A percentile compares a stretch with the other conserved stretches of the same genome.
phyloP scores from a whole-genome alignment of 257 asterid genomes.

The Nicotiana tabacum region DNA sequence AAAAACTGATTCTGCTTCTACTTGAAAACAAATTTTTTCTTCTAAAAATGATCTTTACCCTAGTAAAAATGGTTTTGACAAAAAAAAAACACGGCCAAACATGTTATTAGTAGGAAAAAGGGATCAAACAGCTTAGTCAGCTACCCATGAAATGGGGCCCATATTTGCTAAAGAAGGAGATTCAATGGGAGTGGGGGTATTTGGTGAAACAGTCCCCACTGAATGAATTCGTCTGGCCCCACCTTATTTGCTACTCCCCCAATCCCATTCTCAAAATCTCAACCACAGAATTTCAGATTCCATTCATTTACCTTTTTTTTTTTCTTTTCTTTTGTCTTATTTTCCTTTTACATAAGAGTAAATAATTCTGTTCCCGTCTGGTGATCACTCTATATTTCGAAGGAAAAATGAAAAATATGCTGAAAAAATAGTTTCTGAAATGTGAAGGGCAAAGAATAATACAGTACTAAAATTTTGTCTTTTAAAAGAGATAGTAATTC shows the following conservation, averaged over 20 bases:
- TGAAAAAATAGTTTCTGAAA: background rate
- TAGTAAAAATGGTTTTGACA: no score
- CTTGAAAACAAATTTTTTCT: no score
- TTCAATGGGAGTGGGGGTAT: conserved; percentile 11
- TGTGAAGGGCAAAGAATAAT: background rate
- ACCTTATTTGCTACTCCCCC: background rate
- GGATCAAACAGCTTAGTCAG: background rate
- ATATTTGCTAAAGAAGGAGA: background rate
- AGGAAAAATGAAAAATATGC: background rate
- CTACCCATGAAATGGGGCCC: background rate
- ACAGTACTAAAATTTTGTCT: background rate
- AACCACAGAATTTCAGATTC: background rate
- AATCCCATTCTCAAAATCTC: background rate
- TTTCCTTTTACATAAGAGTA: background rate
- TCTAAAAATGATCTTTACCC: no score
- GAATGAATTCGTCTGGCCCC: conserved; percentile 32
- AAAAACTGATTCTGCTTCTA: no score
- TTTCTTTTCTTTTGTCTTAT: background rate
- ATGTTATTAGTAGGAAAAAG: background rate
- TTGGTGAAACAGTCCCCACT: conserved; percentile 29
- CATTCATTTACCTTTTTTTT: background rate
- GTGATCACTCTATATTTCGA: background rate
- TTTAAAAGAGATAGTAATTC: background rate
- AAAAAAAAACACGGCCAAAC: no score
- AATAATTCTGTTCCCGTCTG: background rate